Evolutionary conservation across 139 green algal species (phyloP), one percentile per base, ranked within the genome.

Genomic region (Diplosphaera chodatii): DNA sequence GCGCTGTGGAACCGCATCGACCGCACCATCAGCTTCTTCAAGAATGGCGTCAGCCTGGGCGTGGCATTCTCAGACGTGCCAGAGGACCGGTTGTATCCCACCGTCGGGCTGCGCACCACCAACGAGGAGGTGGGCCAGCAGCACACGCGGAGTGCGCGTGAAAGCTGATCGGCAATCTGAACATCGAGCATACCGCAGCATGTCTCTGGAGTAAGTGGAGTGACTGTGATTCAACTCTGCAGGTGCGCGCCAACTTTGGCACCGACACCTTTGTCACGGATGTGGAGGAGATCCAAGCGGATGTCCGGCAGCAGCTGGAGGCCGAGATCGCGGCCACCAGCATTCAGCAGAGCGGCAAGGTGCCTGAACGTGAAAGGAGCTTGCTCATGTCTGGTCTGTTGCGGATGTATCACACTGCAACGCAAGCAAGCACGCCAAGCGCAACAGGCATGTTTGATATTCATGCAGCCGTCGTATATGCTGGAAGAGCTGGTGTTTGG

Each of bases 41-140:
- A 91, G 76, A 90, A 90, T 70, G 79, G 73, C 40, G 79, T 67
- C 40, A 71, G 86, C 56, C 74, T 96, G 28, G 90, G 90, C 18
- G 76, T 88, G 23, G 90, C 90, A 1, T 94, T 96, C 41, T 66
- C 71, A 23, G 68, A 86, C 30, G 86, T 96, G 31, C 13, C 32
- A 3, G 79, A 86, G 40, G 72, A 88, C 27, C 5, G 28, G 25
- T 75, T 97, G 27, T 94, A 86, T 73, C 91, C 91, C 0, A 84
- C 73, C 28, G 84, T 97, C 2, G 91, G 91, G 1, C 72, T 95
- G 70, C 78, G 89, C 28, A 94, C 90, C 0, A 73, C 71, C 0
- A 75, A 83, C 40, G 88, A 92, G 74, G 83, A 91, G 75, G 78
- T 88, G 21, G 1, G 40, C 3, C n/a, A n/a, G n/a, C n/a, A n/a